A percentile compares a stretch with the other conserved stretches of the same genome.
Evolutionary conservation across 2,329 filamentous ascomycete species (phyloP).

Genomic region (Verticillium zaregamsianum): DNA sequence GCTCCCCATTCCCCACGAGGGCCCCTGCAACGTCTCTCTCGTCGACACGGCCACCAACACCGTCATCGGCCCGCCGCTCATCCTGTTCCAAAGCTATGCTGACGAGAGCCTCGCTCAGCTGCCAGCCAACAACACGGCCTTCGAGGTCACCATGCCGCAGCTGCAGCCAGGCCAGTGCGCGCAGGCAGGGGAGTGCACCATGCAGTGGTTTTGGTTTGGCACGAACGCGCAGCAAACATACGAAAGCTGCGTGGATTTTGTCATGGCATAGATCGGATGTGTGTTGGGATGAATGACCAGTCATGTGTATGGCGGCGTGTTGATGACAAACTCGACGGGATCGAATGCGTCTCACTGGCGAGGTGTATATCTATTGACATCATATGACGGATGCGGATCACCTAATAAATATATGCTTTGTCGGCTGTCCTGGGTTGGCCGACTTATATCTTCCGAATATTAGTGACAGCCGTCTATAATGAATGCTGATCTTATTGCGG

Average conservation of each 20-base stretch:
- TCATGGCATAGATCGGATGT: constrained; percentile 3
- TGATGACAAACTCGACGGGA: no score
- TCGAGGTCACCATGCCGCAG: constrained; percentile 34
- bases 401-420: no score
- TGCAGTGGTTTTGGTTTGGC: constrained; percentile 44
- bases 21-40: constrained; percentile 51
- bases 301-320: no score
- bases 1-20: constrained; percentile 40
- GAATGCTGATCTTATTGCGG: no score
- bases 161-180: constrained; percentile 19
- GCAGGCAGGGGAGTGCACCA: constrained; percentile 26
- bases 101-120: constrained; percentile 31
- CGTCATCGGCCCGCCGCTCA: constrained; percentile 48
- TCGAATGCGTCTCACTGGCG: no score
- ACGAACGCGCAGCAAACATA: constrained; percentile 31
- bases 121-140: constrained; percentile 37
- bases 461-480: no score
- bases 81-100: constrained; percentile 52
- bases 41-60: constrained; percentile 48
- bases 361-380: no score
- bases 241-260: constrained; percentile 33
- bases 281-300: not conserved
- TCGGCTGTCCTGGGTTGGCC: no score
- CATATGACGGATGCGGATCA: no score
- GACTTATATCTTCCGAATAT: no score